phyloP scores from a whole-genome alignment of 2,329 filamentous ascomycete species.

The Aphanocladium album region DNA sequence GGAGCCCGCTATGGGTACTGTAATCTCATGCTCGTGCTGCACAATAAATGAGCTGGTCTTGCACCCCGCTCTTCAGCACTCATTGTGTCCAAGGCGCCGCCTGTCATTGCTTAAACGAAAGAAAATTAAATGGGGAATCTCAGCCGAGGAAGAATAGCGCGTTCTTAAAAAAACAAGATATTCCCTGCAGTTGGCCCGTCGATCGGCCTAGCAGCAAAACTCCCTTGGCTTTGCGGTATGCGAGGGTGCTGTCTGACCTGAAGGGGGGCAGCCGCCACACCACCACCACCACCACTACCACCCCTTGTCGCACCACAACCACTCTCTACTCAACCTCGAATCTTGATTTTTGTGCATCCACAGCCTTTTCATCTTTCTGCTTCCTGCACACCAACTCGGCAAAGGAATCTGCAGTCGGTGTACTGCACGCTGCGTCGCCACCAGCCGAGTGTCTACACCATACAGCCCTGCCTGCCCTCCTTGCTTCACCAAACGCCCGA shows the following conservation, averaged over 20 bases:
- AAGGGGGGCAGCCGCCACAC: slow-evolving; percentile 4
- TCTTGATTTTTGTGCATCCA: slow-evolving; percentile 6
- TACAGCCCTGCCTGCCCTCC: neutral
- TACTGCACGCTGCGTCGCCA: neutral
- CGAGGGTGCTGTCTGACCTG: slow-evolving; percentile 4
- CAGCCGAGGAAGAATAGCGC: neutral
- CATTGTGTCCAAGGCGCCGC: neutral
- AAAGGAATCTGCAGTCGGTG: neutral
- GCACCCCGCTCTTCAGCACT: slow-evolving; percentile 5
- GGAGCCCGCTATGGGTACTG: slow-evolving; percentile 8
- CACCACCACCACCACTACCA: neutral
- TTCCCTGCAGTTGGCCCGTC: neutral
- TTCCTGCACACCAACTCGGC: slow-evolving; percentile 1
- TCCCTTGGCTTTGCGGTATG: neutral
- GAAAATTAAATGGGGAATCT: neutral
- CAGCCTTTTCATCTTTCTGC: neutral
- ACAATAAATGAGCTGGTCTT: slow-evolving; percentile 8
- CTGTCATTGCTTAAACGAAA: neutral
- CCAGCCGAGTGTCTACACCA: neutral
- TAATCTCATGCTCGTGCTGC: neutral
- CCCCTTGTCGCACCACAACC: slow-evolving; percentile 8
- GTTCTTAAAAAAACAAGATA: neutral
- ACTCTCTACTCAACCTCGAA: slow-evolving; percentile 5
- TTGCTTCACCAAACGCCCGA: slow-evolving; percentile 1
- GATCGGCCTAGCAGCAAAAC: neutral